phyloP scores from a whole-genome alignment of 2,329 filamentous ascomycete genomes.

The Mollisia scopiformis region DNA sequence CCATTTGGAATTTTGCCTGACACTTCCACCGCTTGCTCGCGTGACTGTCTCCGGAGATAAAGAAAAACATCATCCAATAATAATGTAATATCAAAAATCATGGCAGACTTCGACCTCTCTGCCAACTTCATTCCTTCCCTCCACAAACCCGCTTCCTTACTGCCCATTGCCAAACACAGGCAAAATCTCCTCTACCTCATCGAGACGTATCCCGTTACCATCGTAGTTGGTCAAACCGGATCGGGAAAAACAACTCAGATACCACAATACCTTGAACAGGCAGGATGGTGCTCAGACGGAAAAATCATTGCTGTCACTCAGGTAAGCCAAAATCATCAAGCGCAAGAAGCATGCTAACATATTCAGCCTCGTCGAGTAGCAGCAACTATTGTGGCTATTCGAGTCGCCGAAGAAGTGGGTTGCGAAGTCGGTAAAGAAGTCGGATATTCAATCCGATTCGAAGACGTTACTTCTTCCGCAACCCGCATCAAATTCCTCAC shows the following conservation, averaged over 20 bases:
- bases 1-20: not conserved
- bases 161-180: conserved; percentile 86
- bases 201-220: conserved; percentile 81
- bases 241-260: conserved; percentile 96
- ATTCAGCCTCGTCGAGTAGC: conserved; percentile 82
- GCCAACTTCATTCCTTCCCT: conserved; percentile 75
- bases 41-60: not conserved
- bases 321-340: conserved; percentile 51
- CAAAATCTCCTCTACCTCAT: conserved; percentile 82
- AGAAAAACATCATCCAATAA: not conserved
- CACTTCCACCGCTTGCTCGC: not conserved
- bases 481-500: conserved; percentile 96
- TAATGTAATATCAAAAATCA: conserved; percentile 25
- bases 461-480: conserved; percentile 83
- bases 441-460: conserved; percentile 90
- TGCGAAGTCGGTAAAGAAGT: conserved; percentile 88
- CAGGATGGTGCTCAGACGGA: conserved; percentile 85
- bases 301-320: conserved; percentile 89
- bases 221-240: conserved; percentile 91
- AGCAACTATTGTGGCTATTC: conserved; percentile 83
- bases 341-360: conserved; percentile 11
- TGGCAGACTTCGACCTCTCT: conserved; percentile 56
- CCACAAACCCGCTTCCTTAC: conserved; percentile 80
- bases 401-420: conserved; percentile 87
- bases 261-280: conserved; percentile 85